A percentile compares a stretch with the other conserved stretches of the same genome.
phyloP scores from a whole-genome alignment of 768 basidiomycete species.

The Xerocomus brunneocitrinus region DNA sequence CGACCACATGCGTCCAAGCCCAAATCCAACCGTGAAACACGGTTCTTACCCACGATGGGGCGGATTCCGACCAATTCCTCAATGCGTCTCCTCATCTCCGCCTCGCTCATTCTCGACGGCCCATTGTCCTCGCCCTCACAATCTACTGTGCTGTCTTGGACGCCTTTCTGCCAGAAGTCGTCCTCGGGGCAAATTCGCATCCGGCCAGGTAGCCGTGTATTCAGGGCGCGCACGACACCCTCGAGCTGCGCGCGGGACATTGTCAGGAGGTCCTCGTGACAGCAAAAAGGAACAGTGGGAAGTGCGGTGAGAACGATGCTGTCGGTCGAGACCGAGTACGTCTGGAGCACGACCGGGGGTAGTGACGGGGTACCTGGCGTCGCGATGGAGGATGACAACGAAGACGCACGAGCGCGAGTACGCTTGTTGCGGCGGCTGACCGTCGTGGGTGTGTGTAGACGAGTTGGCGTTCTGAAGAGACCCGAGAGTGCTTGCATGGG shows the following conservation, averaged over 20 bases:
- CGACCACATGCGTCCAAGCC: constrained; percentile 9
- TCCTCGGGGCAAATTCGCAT: constrained; percentile 45
- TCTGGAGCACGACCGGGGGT: constrained; percentile 54
- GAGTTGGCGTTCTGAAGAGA: constrained; percentile 24
- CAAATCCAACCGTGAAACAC: constrained; percentile 22
- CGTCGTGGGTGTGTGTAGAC: constrained; percentile 18
- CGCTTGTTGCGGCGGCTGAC: constrained; percentile 21
- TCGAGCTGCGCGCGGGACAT: constrained; percentile 56
- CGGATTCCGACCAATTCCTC: constrained; percentile 60
- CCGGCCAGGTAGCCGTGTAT: constrained; percentile 49
- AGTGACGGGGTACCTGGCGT: constrained; percentile 6
- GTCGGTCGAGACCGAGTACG: constrained; percentile 45
- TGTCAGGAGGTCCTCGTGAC: constrained; percentile 65
- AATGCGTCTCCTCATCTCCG: constrained; percentile 49
- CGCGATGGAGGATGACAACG: constrained; percentile 4
- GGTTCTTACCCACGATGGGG: constrained; percentile 28
- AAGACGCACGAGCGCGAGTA: constrained; percentile 8
- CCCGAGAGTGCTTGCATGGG: constrained; percentile 14
- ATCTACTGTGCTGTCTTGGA: background rate
- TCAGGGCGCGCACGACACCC: constrained; percentile 49
- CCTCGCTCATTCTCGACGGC: constrained; percentile 31
- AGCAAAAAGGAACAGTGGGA: constrained; percentile 58
- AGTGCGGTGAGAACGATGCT: constrained; percentile 63
- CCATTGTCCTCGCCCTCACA: constrained; percentile 5
- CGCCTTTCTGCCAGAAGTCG: constrained; percentile 18